A percentile compares a stretch with the other conserved stretches of the same genome.
Evolutionary conservation across 2,329 filamentous ascomycete species (phyloP).

Genomic region (Biscogniauxia marginata): DNA sequence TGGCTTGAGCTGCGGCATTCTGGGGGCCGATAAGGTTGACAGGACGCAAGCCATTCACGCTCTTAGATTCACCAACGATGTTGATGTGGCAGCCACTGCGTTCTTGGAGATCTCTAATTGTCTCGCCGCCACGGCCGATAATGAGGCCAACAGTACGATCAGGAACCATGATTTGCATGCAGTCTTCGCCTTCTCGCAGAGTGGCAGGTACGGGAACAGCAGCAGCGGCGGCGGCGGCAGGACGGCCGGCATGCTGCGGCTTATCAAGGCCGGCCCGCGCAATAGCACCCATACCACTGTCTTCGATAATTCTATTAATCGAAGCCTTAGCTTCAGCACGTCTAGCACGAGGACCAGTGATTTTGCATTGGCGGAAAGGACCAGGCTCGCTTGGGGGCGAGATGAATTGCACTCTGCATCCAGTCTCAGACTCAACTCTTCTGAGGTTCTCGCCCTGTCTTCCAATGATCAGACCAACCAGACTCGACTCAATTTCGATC

Average conservation of each 20-base stretch:
- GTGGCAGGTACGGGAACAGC: conserved; percentile 37
- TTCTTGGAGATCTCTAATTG: conserved; percentile 88
- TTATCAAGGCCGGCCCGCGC: conserved; percentile 48
- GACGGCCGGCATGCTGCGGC: conserved; percentile 37
- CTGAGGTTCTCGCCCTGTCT: conserved; percentile 86
- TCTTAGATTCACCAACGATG: conserved; percentile 91
- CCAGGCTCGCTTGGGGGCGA: conserved; percentile 71
- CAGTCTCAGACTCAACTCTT: conserved; percentile 78
- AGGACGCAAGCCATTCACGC: conserved; percentile 82
- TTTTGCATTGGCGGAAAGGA: conserved; percentile 78
- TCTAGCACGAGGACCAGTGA: conserved; percentile 69
- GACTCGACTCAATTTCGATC: conserved; percentile 80
- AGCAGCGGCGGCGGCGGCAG: conserved; percentile 19
- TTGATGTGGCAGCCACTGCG: conserved; percentile 93
- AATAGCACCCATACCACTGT: conserved; percentile 64
- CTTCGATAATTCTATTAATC: conserved; percentile 85
- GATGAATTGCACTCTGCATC: conserved; percentile 84
- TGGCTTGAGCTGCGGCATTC: conserved; percentile 72
- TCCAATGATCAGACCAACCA: conserved; percentile 89
- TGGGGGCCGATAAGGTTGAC: conserved; percentile 85
- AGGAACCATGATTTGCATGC: conserved; percentile 90
- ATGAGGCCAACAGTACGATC: conserved; percentile 91
- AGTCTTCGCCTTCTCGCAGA: conserved; percentile 77
- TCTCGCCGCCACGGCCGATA: conserved; percentile 90
- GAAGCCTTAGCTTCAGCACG: conserved; percentile 77